Conservation (phyloP, 2,329 filamentous ascomycete genomes). For the Stemphylium lycopersici region DNA sequence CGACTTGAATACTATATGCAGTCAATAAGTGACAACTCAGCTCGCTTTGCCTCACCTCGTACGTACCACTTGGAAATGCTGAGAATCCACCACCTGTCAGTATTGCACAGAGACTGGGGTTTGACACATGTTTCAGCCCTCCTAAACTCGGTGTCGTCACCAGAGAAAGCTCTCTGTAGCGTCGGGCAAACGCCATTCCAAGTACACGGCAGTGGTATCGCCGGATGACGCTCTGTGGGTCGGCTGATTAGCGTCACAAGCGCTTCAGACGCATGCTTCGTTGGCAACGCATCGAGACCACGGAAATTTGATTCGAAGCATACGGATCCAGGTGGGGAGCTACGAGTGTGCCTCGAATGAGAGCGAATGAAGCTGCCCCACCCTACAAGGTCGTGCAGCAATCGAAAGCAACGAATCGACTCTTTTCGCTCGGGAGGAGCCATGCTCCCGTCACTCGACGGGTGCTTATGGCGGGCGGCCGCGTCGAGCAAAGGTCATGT, state of each 20-base stretch:
- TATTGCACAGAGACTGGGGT: no score
- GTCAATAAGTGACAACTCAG: conserved; percentile 33
- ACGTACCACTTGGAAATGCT: conserved; percentile 9
- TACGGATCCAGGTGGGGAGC: conserved; percentile 29
- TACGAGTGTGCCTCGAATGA: conserved; percentile 37
- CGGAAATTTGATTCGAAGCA: conserved; percentile 31
- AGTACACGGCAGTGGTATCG: conserved; percentile 37
- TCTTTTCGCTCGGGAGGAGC: conserved; percentile 43
- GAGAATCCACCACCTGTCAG: background rate
- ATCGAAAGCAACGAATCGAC: conserved; percentile 38
- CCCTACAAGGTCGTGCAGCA: conserved; percentile 28
- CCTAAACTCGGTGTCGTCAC: conserved; percentile 33
- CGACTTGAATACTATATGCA: conserved; percentile 35
- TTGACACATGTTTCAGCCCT: background rate
- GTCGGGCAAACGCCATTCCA: conserved; percentile 31
- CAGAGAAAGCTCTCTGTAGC: conserved; percentile 6
- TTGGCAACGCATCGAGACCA: conserved; percentile 43
- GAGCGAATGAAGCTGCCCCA: conserved; percentile 20
- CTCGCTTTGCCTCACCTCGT: background rate
- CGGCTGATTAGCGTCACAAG: conserved; percentile 41
- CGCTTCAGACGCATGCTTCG: conserved; percentile 44
- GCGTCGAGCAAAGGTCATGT: conserved; percentile 37
- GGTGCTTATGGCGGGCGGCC: conserved; percentile 18
- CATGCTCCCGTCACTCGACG: conserved; percentile 27
- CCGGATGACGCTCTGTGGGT: conserved; percentile 21